These are phyloP conservation scores for Chaetomium tenue DNA, from an alignment of 495 filamentous ascomycete genomes.

Conservation along the genomic window DNA sequence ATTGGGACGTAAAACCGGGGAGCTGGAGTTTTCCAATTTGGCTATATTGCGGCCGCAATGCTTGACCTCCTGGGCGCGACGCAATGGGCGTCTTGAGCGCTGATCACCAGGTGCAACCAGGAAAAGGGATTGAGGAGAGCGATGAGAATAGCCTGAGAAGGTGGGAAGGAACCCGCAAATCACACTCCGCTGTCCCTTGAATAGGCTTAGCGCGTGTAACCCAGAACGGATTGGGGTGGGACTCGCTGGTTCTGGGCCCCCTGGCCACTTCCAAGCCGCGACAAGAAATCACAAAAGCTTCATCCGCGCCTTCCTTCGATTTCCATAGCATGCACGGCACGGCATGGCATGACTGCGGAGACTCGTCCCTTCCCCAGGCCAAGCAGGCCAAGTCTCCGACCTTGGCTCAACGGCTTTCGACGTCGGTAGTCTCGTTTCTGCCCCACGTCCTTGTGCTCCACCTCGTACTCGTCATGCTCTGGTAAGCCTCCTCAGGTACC, in stretches of 20 bases:
- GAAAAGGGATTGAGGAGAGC: no score
- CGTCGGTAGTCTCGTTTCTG: neutral
- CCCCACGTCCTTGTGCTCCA: neutral
- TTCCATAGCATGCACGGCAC: neutral
- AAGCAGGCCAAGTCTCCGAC: neutral
- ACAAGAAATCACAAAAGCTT: neutral
- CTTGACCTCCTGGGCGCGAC: neutral
- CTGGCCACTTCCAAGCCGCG: neutral
- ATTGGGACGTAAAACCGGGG: slow-evolving; percentile 25
- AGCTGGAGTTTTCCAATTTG: slow-evolving; percentile 26
- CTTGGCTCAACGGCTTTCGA: neutral
- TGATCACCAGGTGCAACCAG: neutral
- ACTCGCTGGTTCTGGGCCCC: no score
- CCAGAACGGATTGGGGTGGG: neutral
- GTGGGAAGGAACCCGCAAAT: neutral
- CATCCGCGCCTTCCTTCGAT: neutral
- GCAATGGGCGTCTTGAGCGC: neutral
- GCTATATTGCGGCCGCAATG: slow-evolving; percentile 22
- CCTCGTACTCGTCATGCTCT: neutral
- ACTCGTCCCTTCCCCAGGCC: neutral
- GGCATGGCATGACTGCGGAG: neutral
- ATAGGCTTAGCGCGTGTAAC: neutral
- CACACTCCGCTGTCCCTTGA: neutral
- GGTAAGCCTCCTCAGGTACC: no score
- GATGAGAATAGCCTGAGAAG: neutral